Evolutionary conservation across 306 rosid species (phyloP), one percentile per base, ranked within the genome.

Genomic region (Glycine soja): DNA sequence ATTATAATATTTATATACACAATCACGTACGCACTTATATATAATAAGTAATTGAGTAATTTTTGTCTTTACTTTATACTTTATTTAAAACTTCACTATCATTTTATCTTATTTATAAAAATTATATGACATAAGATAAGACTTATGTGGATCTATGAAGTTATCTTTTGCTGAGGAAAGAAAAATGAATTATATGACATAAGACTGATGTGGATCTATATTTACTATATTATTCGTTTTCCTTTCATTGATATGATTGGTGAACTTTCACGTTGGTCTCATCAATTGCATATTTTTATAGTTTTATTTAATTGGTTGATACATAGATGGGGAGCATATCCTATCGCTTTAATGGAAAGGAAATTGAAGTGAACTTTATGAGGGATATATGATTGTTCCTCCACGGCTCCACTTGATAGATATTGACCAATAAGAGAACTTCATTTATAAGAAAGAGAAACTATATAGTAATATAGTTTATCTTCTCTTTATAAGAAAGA

Each of bases 311-410:
- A 51, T 36, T 65, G 65, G 40, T 51, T 36, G 43, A 65, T 52
- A 24, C 30, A 24, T 24, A 51, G 7, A 51, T 36, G 30, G 54
- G 74, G 75, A 51, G 56, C 63, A 79, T 34, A 10, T 79, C 47
- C 76, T 15, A 57, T 43, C 13, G 40, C 24, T 78, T 51, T 9
- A 54, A 12, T 12, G 36, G 11, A 46, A 46, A 10, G 13, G 36
- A 24, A 24, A 24, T 24, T 24, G 30, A 24, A 24, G 30, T 24
- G 40, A 58, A 32, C 59, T 45, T 45, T 18, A 8, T 47, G 11
- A 53, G 16, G 77, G n/a, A 42, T 6, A 38, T 45, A 12, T 62
- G 9, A 46, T 70, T 57, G 7, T 57, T 45, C 30, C 43, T 34
- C 16, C 46, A 24, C 7, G 66, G 8, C 67, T 24, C 74, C 66